Conservation (phyloP, 2,329 filamentous ascomycete species). For the Alternaria infectoria region DNA sequence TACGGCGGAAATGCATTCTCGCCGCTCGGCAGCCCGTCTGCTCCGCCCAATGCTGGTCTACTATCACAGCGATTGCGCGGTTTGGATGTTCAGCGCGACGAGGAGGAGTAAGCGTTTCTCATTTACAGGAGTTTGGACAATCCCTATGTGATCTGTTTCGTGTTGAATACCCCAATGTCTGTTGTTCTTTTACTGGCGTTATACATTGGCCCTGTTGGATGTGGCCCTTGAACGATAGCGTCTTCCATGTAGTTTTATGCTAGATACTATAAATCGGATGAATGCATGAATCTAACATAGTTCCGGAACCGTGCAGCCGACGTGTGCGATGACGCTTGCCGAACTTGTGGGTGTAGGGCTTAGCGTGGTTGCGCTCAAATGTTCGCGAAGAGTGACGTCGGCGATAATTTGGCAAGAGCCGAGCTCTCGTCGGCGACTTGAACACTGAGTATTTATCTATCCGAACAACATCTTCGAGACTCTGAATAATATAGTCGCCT, state of each 20-base stretch:
- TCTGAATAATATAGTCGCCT: neutral
- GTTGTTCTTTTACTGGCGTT: neutral
- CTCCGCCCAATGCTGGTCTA: conserved; percentile 71
- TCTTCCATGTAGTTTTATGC: too few species aligned
- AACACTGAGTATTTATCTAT: neutral
- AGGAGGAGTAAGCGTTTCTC: conserved; percentile 5
- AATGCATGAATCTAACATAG: too few species aligned
- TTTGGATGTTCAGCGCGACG: conserved; percentile 58
- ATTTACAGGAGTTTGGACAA: neutral
- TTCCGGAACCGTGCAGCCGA: neutral
- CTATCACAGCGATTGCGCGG: conserved; percentile 72
- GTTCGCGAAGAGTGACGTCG: conserved; percentile 31
- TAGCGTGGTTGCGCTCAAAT: conserved; percentile 6
- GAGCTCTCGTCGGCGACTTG: conserved; percentile 17
- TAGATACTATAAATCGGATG: too few species aligned
- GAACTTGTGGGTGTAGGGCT: conserved; percentile 1
- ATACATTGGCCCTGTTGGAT: neutral
- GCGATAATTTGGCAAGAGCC: conserved; percentile 24
- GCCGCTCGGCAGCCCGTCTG: conserved; percentile 48
- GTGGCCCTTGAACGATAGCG: neutral
- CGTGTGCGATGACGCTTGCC: neutral
- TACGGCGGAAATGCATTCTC: conserved; percentile 48
- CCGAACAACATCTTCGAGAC: neutral
- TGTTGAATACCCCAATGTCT: conserved; percentile 1
- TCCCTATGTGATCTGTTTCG: neutral